Evolutionary conservation across 176 grass and related monocot genomes (phyloP), one percentile per base, ranked within the genome.

Genomic region (Raddia distichophylla): DNA sequence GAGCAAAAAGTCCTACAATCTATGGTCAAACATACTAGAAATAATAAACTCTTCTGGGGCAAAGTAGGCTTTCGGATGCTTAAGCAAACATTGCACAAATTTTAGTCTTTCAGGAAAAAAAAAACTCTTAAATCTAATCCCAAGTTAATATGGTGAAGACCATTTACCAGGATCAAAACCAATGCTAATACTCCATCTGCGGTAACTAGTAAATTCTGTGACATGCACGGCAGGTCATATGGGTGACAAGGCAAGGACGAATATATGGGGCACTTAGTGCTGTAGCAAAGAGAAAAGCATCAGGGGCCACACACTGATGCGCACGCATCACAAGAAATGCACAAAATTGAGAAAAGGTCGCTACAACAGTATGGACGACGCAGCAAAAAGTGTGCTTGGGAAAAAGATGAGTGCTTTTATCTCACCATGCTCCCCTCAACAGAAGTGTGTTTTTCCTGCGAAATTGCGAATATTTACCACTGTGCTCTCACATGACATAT

Each of bases 331-430:
- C 76, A 54, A 84, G 81, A 78, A 75, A 22, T 69, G 44, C 65
- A 67, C 32, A 49, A 48, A 20, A 49, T 57, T 73, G 22, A 17
- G 47, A 60, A 42, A 3, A 66, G 47, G 18, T 27, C 44, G 19
- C 16, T 16, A 74, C 74, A 71, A 83, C 8, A 66, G 7, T 22
- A 62, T 77, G 65, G 43, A 34, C 67, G 78, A 82, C 78, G 79
- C 67, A 82, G 75, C 10, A 18, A 78, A 86, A 86, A 74, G 58
- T 34, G 81, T 86, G 74, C 34, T 74, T 59, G 20, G 61, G 47
- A 62, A 48, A 80, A 82, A 82, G 52, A 90, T 8, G 66, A 15
- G 3, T 43, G 73, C 67, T 90, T 89, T 90, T 63, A 81, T 77
- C 60, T 71, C 67, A 73, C 54, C 78, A 73, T 73, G 88, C 67